phyloP scores from a whole-genome alignment of 345 rosid genomes.

The Lepidium didymum region DNA sequence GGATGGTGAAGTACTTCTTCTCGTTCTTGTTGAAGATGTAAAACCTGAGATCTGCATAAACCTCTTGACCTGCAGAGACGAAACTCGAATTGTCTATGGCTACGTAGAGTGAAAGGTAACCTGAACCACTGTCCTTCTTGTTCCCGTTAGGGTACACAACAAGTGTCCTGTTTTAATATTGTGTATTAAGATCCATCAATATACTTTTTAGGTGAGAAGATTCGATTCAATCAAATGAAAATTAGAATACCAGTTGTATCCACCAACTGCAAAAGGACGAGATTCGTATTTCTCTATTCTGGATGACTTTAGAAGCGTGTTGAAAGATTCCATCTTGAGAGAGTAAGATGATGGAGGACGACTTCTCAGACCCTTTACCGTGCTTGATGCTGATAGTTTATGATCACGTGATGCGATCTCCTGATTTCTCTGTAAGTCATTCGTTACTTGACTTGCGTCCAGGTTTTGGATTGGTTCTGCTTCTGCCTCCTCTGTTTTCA shows the following conservation, averaged over 20 bases:
- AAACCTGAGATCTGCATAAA: constrained; percentile 21
- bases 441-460: not conserved
- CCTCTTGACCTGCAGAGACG: not conserved
- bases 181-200: too few species aligned
- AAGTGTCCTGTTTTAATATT: constrained; percentile 3
- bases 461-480: not conserved
- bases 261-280: constrained; percentile 1
- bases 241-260: constrained; percentile 19
- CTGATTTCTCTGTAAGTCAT: too few species aligned
- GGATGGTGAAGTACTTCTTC: constrained; percentile 20
- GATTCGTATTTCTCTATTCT: not conserved
- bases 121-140: constrained; percentile 9
- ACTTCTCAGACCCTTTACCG: not conserved
- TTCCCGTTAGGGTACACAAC: constrained; percentile 20
- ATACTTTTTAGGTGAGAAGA: too few species aligned
- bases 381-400: not conserved
- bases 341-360: constrained; percentile 3
- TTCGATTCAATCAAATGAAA: too few species aligned
- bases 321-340: not conserved
- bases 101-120: constrained; percentile 21
- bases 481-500: not conserved
- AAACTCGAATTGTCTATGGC: constrained; percentile 8
- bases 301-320: not conserved
- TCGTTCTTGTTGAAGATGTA: constrained; percentile 15
- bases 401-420: not conserved